These are phyloP conservation scores for Amorphotheca resinae DNA, from an alignment of 495 filamentous ascomycete genomes.

Conservation along the genomic window DNA sequence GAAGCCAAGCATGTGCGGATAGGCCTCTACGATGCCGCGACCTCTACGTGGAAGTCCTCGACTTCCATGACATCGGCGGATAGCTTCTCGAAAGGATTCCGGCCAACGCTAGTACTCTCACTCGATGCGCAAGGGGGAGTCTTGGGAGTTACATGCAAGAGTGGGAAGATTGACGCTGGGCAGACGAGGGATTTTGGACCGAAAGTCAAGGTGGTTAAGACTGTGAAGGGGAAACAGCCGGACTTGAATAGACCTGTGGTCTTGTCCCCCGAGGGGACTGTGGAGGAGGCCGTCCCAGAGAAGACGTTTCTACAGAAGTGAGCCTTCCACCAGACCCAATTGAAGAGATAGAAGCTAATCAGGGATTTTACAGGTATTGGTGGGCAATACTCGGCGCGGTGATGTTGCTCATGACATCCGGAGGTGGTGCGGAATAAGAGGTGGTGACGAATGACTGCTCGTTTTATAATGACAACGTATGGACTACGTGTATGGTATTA, in stretches of 20 bases:
- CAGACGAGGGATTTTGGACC: slow-evolving; percentile 44
- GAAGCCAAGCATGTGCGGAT: slow-evolving; percentile 31
- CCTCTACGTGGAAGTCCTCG: slow-evolving; percentile 31
- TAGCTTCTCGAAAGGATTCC: slow-evolving; percentile 41
- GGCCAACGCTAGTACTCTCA: slow-evolving; percentile 34
- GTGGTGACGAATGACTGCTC: too few relatives aligned
- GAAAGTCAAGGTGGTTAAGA: slow-evolving; percentile 36
- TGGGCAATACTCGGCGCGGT: slow-evolving; percentile 27
- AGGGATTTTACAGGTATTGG: slow-evolving; percentile 30
- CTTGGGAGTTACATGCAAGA: slow-evolving; percentile 28
- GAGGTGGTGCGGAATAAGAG: slow-evolving; percentile 27
- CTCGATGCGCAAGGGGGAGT: slow-evolving; percentile 29
- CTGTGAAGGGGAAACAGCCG: slow-evolving; percentile 37
- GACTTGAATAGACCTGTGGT: slow-evolving; percentile 54
- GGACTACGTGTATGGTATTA: too few relatives aligned
- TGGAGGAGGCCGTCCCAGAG: slow-evolving; percentile 38
- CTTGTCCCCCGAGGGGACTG: slow-evolving; percentile 46
- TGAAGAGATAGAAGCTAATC: neutral
- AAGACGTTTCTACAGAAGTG: slow-evolving; percentile 64
- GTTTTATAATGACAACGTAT: too few relatives aligned
- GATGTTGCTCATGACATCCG: slow-evolving; percentile 24
- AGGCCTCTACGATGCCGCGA: slow-evolving; percentile 33
- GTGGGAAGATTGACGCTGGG: slow-evolving; percentile 39
- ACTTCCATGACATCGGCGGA: slow-evolving; percentile 33
- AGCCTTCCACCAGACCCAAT: slow-evolving; percentile 16